Evolutionary conservation across 768 basidiomycete genomes (phyloP).

Genomic region (Pholiota conissans): DNA sequence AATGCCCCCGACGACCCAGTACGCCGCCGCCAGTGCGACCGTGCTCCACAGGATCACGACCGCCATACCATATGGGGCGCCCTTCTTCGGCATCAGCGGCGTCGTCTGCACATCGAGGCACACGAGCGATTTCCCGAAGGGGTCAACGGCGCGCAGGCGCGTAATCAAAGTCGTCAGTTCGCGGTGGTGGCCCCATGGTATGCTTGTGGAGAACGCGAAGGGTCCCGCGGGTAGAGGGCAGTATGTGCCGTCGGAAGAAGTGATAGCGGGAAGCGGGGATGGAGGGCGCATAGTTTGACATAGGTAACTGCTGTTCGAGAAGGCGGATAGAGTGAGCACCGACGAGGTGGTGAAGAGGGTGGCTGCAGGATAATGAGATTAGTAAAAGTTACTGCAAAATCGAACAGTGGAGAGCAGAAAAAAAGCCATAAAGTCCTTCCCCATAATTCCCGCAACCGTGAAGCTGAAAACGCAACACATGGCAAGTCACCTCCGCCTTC

Average conservation of each 20-base stretch:
- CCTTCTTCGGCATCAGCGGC: conserved; percentile 61
- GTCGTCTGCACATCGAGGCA: conserved; percentile 82
- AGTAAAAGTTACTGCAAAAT: background rate
- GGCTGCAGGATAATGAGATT: conserved; percentile 38
- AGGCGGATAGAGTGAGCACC: conserved; percentile 77
- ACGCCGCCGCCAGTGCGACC: conserved; percentile 72
- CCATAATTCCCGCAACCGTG: no score
- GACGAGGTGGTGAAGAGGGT: conserved; percentile 85
- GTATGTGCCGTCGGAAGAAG: conserved; percentile 43
- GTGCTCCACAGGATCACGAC: conserved; percentile 71
- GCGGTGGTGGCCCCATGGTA: conserved; percentile 64
- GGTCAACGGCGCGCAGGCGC: conserved; percentile 85
- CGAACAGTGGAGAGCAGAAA: conserved; percentile 11
- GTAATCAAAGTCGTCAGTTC: conserved; percentile 84
- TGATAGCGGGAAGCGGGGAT: conserved; percentile 59
- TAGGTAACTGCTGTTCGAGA: conserved; percentile 69
- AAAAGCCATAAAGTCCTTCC: no score
- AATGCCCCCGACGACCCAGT: conserved; percentile 79
- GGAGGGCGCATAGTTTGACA: conserved; percentile 81
- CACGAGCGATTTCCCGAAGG: conserved; percentile 75
- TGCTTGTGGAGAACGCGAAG: conserved; percentile 77
- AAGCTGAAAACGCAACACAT: no score
- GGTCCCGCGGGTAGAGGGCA: conserved; percentile 82
- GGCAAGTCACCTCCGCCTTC: no score
- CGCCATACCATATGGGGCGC: conserved; percentile 66